A percentile compares a stretch with the other conserved stretches of the same genome.
phyloP scores from a whole-genome alignment of 129 eudicot species.

The Escallonia rubra region DNA sequence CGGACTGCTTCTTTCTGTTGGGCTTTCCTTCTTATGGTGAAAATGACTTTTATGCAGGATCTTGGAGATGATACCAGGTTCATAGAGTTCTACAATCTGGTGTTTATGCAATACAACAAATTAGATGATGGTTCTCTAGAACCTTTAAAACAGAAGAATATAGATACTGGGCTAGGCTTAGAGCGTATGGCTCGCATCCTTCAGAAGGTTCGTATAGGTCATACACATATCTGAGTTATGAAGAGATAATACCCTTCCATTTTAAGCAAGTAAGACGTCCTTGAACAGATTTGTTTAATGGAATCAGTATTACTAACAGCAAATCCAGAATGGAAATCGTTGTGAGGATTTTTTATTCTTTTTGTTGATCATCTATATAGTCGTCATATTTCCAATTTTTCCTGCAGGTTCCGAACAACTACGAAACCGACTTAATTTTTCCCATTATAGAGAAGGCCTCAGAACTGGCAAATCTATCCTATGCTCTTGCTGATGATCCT shows the following conservation, averaged over 20 bases:
- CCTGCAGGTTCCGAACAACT: conserved; percentile 89
- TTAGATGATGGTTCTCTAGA: conserved; percentile 86
- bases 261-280: not conserved
- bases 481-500: conserved; percentile 56
- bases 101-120: conserved; percentile 86
- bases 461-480: conserved; percentile 68
- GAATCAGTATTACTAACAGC: not conserved
- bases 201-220: conserved; percentile 50
- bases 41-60: conserved; percentile 47
- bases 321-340: not conserved
- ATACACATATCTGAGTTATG: not conserved
- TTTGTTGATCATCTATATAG: not conserved
- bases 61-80: conserved; percentile 91
- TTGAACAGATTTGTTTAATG: not conserved
- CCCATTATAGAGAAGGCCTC: conserved; percentile 88
- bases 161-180: conserved; percentile 93
- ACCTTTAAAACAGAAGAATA: conserved; percentile 84
- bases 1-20: conserved; percentile 1
- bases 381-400: conserved; percentile 1
- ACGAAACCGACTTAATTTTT: conserved; percentile 90
- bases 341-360: not conserved
- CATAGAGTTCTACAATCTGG: conserved; percentile 95
- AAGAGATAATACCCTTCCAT: not conserved
- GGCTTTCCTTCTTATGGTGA: not conserved
- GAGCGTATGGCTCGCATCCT: conserved; percentile 97